Evolutionary conservation across 306 rosid genomes (phyloP).

Genomic region (Gynostemma pentaphyllum): DNA sequence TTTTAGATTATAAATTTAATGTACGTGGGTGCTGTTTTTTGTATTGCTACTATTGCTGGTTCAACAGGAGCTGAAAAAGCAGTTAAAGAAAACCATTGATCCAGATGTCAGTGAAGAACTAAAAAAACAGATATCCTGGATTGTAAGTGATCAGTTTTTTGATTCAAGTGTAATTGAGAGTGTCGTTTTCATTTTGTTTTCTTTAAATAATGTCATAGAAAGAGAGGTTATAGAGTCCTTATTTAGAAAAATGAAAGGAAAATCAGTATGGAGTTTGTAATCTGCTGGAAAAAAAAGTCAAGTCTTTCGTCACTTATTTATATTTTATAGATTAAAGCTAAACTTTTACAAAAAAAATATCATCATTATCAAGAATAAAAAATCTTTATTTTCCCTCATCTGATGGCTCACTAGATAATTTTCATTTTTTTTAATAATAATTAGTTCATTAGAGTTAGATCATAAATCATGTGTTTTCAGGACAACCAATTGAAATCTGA

Average conservation of each 20-base stretch:
- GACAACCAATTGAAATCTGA: slow-evolving; percentile 48
- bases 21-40: slow-evolving; percentile 4
- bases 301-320: background rate
- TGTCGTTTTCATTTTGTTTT: background rate
- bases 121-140: slow-evolving; percentile 41
- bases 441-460: background rate
- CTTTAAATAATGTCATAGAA: background rate
- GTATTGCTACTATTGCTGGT: background rate
- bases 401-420: too few species aligned
- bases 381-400: too few species aligned
- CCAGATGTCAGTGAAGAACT: slow-evolving; percentile 39
- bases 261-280: background rate
- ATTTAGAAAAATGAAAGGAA: background rate
- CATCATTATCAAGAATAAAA: background rate
- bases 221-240: background rate
- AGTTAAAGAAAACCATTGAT: slow-evolving; percentile 34
- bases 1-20: background rate
- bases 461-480: slow-evolving; percentile 23
- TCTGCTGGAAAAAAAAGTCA: background rate
- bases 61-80: slow-evolving; percentile 40
- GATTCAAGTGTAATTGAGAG: background rate
- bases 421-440: too few species aligned
- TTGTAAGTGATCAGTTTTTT: slow-evolving; percentile 30
- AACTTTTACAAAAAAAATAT: background rate
- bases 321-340: background rate